A percentile compares a stretch with the other conserved stretches of the same genome.
phyloP scores from a whole-genome alignment of 495 filamentous ascomycete genomes.

The Aspergillus leporis region DNA sequence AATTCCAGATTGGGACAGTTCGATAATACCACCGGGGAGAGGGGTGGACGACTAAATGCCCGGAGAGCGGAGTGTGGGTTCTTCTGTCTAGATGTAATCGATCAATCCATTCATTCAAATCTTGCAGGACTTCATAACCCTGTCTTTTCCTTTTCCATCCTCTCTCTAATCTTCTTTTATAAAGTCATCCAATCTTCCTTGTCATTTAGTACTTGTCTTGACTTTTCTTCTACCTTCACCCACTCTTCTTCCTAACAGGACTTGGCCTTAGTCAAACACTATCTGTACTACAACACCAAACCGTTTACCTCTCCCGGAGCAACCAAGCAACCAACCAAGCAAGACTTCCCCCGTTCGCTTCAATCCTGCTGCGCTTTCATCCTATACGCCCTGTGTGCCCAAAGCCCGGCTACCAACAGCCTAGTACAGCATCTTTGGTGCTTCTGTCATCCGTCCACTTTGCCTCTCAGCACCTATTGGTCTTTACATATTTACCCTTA shows the following conservation, averaged over 20 bases:
- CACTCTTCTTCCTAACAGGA: constrained; percentile 8
- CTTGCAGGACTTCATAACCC: constrained; percentile 15
- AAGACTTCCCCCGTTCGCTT: neutral
- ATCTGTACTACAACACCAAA: constrained; percentile 2
- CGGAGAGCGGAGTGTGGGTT: constrained; percentile 6
- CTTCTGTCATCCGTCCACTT: constrained; percentile 1
- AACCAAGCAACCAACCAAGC: neutral
- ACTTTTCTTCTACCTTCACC: constrained; percentile 12
- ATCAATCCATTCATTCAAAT: constrained; percentile 14
- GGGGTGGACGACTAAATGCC: constrained; percentile 2
- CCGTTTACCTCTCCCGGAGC: constrained; percentile 1
- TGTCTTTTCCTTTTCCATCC: constrained; percentile 10
- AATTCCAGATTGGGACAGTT: constrained; percentile 20
- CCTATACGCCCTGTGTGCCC: constrained; percentile 6
- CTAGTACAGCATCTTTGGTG: neutral
- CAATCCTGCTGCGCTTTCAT: neutral
- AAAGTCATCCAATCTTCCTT: constrained; percentile 20
- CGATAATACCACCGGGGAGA: constrained; percentile 3
- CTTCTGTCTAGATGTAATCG: constrained; percentile 22
- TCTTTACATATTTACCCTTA: neutral
- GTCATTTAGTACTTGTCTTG: constrained; percentile 14
- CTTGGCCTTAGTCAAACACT: constrained; percentile 17
- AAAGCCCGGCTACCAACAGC: constrained; percentile 12
- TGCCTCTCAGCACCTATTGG: neutral
- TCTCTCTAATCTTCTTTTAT: constrained; percentile 14